phyloP scores from a whole-genome alignment of 768 basidiomycete genomes.

The Udeniomyces megalosporus region DNA sequence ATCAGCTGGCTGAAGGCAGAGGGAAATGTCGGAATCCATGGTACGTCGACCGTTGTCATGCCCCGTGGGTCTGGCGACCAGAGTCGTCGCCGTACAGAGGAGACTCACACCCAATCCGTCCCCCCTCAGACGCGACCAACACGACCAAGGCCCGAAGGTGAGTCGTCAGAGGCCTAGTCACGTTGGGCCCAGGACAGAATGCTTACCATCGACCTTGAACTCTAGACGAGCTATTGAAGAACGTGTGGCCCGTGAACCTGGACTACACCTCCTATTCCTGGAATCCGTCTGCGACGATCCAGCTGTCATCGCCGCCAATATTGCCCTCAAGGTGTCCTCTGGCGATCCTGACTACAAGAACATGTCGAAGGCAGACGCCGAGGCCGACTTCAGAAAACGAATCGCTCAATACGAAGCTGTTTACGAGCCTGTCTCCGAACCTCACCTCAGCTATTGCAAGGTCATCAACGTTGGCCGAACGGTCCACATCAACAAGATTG shows the following conservation, averaged over 20 bases:
- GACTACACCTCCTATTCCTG: slow-evolving; percentile 76
- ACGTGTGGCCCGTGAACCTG: slow-evolving; percentile 71
- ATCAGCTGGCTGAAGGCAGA: slow-evolving; percentile 85
- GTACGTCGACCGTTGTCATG: slow-evolving; percentile 37
- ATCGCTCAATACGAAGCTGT: slow-evolving; percentile 88
- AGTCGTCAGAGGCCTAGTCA: too few species aligned
- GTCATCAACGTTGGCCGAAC: slow-evolving; percentile 87
- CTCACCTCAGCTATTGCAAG: slow-evolving; percentile 71
- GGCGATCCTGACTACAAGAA: slow-evolving; percentile 97
- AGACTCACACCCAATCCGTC: not conserved
- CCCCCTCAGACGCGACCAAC: slow-evolving; percentile 73
- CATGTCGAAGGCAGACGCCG: slow-evolving; percentile 65
- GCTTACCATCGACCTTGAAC: too few species aligned
- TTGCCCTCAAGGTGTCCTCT: slow-evolving; percentile 84
- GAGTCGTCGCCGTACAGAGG: too few species aligned
- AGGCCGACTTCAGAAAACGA: slow-evolving; percentile 73
- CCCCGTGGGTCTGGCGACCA: too few species aligned
- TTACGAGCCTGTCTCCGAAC: slow-evolving; percentile 81
- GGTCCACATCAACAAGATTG: slow-evolving; percentile 57
- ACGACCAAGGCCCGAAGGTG: slow-evolving; percentile 62
- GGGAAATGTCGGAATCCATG: slow-evolving; percentile 92
- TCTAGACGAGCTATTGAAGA: slow-evolving; percentile 54
- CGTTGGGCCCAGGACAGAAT: too few species aligned
- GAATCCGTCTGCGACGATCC: slow-evolving; percentile 93
- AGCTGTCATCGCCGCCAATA: slow-evolving; percentile 81